Evolutionary conservation across 805 yeast species (phyloP).

Genomic region (Saccharomycopsis sp.): DNA sequence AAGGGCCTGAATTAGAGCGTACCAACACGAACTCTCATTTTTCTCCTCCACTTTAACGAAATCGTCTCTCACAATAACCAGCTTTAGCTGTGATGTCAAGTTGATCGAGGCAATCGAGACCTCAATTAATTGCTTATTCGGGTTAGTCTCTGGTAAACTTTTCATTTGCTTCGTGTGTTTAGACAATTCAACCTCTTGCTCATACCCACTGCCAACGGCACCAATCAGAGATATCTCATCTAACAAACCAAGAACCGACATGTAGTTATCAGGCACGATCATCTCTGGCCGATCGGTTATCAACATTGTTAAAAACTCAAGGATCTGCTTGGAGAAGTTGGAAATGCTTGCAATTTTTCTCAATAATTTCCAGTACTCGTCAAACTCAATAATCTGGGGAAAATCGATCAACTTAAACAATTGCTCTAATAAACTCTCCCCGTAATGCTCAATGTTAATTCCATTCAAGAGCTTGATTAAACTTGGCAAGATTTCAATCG

Average conservation of each 20-base stretch:
- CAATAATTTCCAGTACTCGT: slow-evolving; percentile 47
- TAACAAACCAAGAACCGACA: slow-evolving; percentile 60
- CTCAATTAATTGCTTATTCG: slow-evolving; percentile 47
- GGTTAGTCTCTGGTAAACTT: slow-evolving; percentile 28
- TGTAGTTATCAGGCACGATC: slow-evolving; percentile 45
- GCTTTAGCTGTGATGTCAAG: slow-evolving; percentile 48
- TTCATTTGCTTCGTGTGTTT: slow-evolving; percentile 38
- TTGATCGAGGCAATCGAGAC: slow-evolving; percentile 55
- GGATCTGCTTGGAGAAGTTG: slow-evolving; percentile 37
- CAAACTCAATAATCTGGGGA: slow-evolving; percentile 22
- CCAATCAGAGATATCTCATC: slow-evolving; percentile 81
- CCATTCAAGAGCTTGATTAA: neutral
- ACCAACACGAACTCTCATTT: slow-evolving; percentile 29
- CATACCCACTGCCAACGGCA: slow-evolving; percentile 71
- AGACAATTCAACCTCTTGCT: slow-evolving; percentile 49
- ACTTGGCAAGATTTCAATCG: neutral
- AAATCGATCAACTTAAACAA: neutral
- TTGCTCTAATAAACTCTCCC: slow-evolving; percentile 9
- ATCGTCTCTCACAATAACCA: slow-evolving; percentile 28
- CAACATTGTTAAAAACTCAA: slow-evolving; percentile 40
- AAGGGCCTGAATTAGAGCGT: slow-evolving; percentile 69
- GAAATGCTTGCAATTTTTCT: slow-evolving; percentile 42
- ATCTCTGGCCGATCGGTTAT: slow-evolving; percentile 28
- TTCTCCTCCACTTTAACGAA: slow-evolving; percentile 31
- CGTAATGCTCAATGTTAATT: slow-evolving; percentile 18